These are phyloP conservation scores for Ziziphus jujuba DNA, from an alignment of 306 rosid genomes.

Conservation along the genomic window DNA sequence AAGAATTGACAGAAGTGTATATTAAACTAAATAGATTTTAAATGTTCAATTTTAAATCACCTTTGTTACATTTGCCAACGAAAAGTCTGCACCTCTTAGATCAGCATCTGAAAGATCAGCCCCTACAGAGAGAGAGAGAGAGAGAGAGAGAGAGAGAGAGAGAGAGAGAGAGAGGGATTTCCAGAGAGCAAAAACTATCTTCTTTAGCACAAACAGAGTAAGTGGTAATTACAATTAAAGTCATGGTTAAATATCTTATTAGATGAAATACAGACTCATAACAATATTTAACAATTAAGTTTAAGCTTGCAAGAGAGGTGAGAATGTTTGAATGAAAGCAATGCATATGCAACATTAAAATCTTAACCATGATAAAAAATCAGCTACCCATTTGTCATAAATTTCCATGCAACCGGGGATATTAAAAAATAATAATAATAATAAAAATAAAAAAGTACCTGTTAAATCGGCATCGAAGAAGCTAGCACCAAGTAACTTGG, in stretches of 20 bases:
- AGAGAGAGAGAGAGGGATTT: neutral
- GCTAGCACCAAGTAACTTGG: slow-evolving; percentile 88
- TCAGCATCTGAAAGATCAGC: slow-evolving; percentile 96
- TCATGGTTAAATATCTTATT: neutral
- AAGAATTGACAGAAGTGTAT: neutral
- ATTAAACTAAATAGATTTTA: neutral
- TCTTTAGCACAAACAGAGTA: neutral
- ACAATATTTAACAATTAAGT: no score
- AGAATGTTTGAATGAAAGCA: no score
- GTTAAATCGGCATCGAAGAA: slow-evolving; percentile 96
- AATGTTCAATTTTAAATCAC: slow-evolving; percentile 29
- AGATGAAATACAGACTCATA: neutral
- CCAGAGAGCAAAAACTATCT: neutral
- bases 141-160: neutral
- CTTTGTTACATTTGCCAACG: slow-evolving; percentile 93
- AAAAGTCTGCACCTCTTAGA: slow-evolving; percentile 84
- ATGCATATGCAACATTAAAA: no score
- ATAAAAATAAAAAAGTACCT: slow-evolving; percentile 40
- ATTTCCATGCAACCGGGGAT: neutral
- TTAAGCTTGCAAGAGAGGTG: no score
- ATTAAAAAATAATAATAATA: no score
- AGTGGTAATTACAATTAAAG: neutral
- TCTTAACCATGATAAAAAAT: no score
- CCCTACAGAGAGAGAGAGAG: slow-evolving; percentile 38
- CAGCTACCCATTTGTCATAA: neutral